phyloP scores from a whole-genome alignment of 305 asterid genomes.

The Withania somnifera region DNA sequence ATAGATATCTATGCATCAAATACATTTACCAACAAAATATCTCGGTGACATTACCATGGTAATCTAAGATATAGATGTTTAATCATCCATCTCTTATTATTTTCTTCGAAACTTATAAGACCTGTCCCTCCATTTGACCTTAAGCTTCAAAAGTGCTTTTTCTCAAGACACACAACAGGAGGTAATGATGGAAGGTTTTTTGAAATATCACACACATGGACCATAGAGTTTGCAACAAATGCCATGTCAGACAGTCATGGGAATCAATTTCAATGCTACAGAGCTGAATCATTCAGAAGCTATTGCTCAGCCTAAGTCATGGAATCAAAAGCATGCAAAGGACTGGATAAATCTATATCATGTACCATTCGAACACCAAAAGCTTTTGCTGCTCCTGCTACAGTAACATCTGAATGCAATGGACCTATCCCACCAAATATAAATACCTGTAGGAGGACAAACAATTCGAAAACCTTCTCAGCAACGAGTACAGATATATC shows the following conservation, averaged over 20 bases:
- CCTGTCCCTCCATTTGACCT: neutral
- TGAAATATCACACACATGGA: neutral
- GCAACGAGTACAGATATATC: neutral
- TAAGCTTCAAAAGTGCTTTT: neutral
- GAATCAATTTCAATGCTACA: neutral
- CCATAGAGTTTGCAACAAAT: neutral
- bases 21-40: neutral
- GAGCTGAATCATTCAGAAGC: neutral
- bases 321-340: neutral
- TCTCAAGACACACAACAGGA: neutral
- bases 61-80: neutral
- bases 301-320: neutral
- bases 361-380: slow-evolving; percentile 73
- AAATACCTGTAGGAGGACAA: slow-evolving; percentile 50
- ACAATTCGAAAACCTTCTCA: neutral
- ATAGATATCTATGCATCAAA: neutral
- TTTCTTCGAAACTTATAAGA: neutral
- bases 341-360: neutral
- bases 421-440: slow-evolving; percentile 88
- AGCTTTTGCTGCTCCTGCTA: slow-evolving; percentile 89
- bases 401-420: slow-evolving; percentile 70
- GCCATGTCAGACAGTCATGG: neutral
- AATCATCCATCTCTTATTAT: neutral
- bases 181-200: neutral
- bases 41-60: neutral